A percentile compares a stretch with the other conserved stretches of the same genome.
These are phyloP conservation scores for Aspergillus unguis DNA, from an alignment of 2,329 filamentous ascomycete genomes.

Conservation along the genomic window DNA sequence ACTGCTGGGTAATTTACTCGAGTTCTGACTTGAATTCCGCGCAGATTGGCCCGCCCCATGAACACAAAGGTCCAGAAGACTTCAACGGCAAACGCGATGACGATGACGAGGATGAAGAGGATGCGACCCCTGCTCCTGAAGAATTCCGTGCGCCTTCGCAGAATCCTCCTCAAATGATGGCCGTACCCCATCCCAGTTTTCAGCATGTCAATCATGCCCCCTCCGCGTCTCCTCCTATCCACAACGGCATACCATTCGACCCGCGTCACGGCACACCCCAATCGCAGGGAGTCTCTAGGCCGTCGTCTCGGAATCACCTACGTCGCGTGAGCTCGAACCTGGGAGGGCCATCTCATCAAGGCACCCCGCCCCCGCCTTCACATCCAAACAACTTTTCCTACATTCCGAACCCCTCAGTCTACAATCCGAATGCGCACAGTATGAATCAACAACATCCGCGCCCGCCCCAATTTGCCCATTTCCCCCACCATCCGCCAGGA, in stretches of 20 bases:
- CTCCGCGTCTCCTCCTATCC: slow-evolving; percentile 83
- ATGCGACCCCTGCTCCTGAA: slow-evolving; percentile 68
- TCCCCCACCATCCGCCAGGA: slow-evolving; percentile 38
- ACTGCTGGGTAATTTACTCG: slow-evolving; percentile 3
- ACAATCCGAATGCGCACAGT: slow-evolving; percentile 61
- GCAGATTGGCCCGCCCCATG: slow-evolving; percentile 86
- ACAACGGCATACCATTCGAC: slow-evolving; percentile 69
- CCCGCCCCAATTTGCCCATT: slow-evolving; percentile 43
- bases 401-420: slow-evolving; percentile 81
- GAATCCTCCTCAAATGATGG: slow-evolving; percentile 59
- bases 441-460: slow-evolving; percentile 47
- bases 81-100: slow-evolving; percentile 75
- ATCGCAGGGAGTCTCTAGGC: slow-evolving; percentile 69
- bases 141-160: slow-evolving; percentile 54
- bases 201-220: slow-evolving; percentile 80
- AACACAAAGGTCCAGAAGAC: slow-evolving; percentile 92
- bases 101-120: slow-evolving; percentile 78
- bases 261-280: slow-evolving; percentile 78
- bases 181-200: slow-evolving; percentile 66
- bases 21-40: slow-evolving; percentile 20
- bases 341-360: slow-evolving; percentile 61
- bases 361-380: slow-evolving; percentile 56
- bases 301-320: slow-evolving; percentile 75
- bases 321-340: slow-evolving; percentile 73
- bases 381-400: slow-evolving; percentile 72